A percentile compares a stretch with the other conserved stretches of the same genome.
These are phyloP conservation scores for Wickerhamomyces pijperi DNA, from an alignment of 805 yeast genomes.

Conservation along the genomic window DNA sequence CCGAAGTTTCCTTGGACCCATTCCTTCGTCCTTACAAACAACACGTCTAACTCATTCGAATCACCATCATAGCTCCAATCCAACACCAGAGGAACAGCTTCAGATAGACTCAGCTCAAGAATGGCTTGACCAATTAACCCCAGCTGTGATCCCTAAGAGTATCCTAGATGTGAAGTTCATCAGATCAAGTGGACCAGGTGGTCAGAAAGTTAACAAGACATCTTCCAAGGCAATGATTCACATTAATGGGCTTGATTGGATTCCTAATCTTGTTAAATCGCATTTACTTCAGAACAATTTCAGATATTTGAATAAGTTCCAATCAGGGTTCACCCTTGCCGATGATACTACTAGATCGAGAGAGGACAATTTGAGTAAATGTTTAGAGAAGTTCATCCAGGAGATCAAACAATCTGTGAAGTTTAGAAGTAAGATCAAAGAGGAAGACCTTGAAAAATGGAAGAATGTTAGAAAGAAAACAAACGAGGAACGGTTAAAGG, in stretches of 20 bases:
- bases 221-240: conserved; percentile 55
- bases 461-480: conserved; percentile 21
- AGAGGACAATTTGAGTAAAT: conserved; percentile 42
- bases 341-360: conserved; percentile 51
- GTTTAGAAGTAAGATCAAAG: conserved; percentile 37
- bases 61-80: conserved; percentile 13
- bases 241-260: conserved; percentile 45
- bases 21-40: too few species aligned
- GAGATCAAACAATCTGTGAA: conserved; percentile 37
- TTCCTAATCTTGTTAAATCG: conserved; percentile 38
- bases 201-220: conserved; percentile 73
- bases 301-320: conserved; percentile 40
- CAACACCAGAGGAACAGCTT: background rate
- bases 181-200: conserved; percentile 78
- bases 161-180: conserved; percentile 35
- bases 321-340: conserved; percentile 42
- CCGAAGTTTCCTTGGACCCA: too few species aligned
- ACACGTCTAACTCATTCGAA: background rate
- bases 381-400: conserved; percentile 45
- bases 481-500: conserved; percentile 23
- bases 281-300: conserved; percentile 30
- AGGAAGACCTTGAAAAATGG: conserved; percentile 43
- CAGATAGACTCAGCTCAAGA: conserved; percentile 18
- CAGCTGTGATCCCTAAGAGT: conserved; percentile 29
- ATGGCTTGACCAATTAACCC: conserved; percentile 30